A percentile compares a stretch with the other conserved stretches of the same genome.
phyloP scores from a whole-genome alignment of 2,329 filamentous ascomycete genomes.

The Coniella vitis region DNA sequence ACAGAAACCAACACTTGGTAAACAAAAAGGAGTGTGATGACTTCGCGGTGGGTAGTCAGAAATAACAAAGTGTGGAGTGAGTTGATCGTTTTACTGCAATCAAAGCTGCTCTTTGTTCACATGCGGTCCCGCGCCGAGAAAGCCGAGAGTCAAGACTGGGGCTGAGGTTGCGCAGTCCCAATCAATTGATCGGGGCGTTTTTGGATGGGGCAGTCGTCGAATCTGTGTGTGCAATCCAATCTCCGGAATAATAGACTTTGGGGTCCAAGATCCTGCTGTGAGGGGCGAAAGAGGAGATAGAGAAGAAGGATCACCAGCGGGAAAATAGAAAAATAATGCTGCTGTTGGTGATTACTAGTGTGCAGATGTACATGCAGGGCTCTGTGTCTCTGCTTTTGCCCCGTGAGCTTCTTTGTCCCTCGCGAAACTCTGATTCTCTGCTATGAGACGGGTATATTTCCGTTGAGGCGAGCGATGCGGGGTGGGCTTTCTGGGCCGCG shows the following conservation, averaged over 20 bases:
- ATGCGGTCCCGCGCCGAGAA: too few species aligned
- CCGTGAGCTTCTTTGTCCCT: background rate
- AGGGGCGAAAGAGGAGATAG: background rate
- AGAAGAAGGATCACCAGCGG: background rate
- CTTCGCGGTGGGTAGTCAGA: too few species aligned
- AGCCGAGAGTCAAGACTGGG: background rate
- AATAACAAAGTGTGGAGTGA: too few species aligned
- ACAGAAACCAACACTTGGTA: too few species aligned
- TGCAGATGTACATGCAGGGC: background rate
- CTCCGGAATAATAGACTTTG: background rate
- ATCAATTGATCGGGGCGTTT: background rate
- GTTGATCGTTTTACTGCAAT: too few species aligned
- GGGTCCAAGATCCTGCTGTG: background rate
- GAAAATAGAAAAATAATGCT: too few species aligned
- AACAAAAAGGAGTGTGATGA: background rate
- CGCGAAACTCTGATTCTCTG: background rate
- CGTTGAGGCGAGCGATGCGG: background rate
- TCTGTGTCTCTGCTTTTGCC: background rate
- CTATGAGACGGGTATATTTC: background rate
- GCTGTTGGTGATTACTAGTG: background rate
- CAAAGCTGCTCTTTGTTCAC: too few species aligned
- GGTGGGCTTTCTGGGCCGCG: background rate
- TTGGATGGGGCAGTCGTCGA: background rate
- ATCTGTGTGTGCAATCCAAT: too few species aligned
- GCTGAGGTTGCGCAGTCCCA: background rate